Base-by-base conservation (phyloP, 768 basidiomycete genomes). In the Mycena vitilis region DNA sequence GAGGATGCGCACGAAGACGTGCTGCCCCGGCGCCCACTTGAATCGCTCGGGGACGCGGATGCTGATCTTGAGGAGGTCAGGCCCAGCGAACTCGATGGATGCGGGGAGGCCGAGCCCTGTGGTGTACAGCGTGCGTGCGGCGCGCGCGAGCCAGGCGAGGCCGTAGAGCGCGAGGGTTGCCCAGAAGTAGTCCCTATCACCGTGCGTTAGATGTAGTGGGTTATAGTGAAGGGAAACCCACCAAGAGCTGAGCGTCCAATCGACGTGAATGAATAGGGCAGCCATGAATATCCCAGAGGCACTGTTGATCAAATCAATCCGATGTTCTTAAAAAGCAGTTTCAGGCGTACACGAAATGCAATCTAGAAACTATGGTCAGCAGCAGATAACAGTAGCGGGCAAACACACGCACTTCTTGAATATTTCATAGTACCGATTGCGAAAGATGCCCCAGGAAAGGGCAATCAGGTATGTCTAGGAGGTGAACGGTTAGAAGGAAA, bases 1-100 rank as follows among this genome's bases (percentile, higher is more conserved):
- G 18, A 73, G 52, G 65, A 72, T 38, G 38, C 73, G 71, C 49
- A 75, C 64, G 64, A 75, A 74, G 48, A 75, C 75, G 37, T 76
- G 78, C 63, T 82, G 78, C 37, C 79, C 80, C 0, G 79, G 76
- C 8, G 56, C 40, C 80, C 81, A 81, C 52, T 47, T 73, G 60
- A 80, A 67, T 25, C 72, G 66, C 13, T 66, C 60, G 18, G 76
- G 75, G 52, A 64, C 66, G 53, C 58, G 65, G 40, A 78, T 59
- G 57, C 68, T 60, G 48, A 78, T 38, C 60, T 71, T 68, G 60
- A 78, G 66, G 49, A 76, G 54, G 44, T 72, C 76, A 34, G 78
- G 71, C 49, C 80, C 72, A 30, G 44, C 60, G 58, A 52, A 51
- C 40, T 74, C 72, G 66, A 79, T 53, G n/a, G 76, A 71, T 1